Evolutionary conservation across 78 protist genomes (phyloP).

Genomic region (Polysphondylium violaceum): DNA sequence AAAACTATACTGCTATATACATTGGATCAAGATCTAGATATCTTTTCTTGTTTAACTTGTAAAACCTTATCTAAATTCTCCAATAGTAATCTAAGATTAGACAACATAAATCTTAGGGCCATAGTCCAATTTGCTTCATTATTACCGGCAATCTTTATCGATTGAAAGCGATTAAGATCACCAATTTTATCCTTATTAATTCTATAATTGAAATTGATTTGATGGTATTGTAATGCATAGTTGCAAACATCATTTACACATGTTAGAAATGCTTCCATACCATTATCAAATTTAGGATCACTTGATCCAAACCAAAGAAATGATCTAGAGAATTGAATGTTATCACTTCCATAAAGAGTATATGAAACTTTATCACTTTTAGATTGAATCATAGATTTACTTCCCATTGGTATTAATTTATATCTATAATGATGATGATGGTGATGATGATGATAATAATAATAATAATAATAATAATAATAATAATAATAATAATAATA

Average conservation of each 20-base stretch:
- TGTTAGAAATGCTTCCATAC: constrained; percentile 62
- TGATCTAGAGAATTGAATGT: constrained; percentile 36
- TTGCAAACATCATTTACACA: constrained; percentile 55
- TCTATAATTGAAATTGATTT: constrained; percentile 5
- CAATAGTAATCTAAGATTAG: constrained; percentile 4
- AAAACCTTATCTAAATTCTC: constrained; percentile 11
- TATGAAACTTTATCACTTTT: constrained; percentile 40
- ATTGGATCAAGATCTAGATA: too few relatives aligned
- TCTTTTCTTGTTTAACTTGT: background rate
- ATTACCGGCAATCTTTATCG: constrained; percentile 59
- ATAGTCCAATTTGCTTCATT: constrained; percentile 61
- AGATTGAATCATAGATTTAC: constrained; percentile 51
- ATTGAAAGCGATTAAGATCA: constrained; percentile 31
- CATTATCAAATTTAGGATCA: constrained; percentile 66
- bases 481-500: background rate
- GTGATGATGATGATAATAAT: background rate
- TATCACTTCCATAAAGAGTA: constrained; percentile 67
- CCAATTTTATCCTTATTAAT: constrained; percentile 70
- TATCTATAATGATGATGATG: constrained; percentile 2
- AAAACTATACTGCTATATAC: too few relatives aligned
- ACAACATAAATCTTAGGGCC: constrained; percentile 55
- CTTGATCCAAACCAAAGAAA: constrained; percentile 51
- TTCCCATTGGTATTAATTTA: constrained; percentile 74
- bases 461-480: background rate
- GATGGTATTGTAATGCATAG: background rate